Conservation (phyloP, 2,329 filamentous ascomycete genomes). For the Colletotrichum trifolii region DNA sequence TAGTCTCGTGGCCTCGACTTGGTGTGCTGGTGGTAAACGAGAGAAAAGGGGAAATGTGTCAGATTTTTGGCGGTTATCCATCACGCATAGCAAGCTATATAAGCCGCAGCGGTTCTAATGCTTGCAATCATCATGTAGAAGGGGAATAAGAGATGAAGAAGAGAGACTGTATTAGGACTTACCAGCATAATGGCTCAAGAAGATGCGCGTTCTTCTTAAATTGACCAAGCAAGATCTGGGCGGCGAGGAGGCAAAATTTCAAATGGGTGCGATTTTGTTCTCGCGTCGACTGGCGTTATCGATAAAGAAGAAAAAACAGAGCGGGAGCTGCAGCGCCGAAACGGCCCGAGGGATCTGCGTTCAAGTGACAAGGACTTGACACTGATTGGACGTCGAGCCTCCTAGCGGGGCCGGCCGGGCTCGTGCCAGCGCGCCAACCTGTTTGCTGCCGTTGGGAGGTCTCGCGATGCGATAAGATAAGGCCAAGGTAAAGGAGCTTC, state of each 20-base stretch:
- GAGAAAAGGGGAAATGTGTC: slow-evolving; percentile 40
- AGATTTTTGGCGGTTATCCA: slow-evolving; percentile 54
- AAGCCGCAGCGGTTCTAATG: slow-evolving; percentile 63
- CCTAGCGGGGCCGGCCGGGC: not conserved
- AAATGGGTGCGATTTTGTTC: slow-evolving; percentile 19
- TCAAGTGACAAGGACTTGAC: not conserved
- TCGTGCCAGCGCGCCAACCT: not conserved
- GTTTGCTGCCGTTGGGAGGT: not conserved
- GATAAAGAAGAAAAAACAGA: slow-evolving; percentile 16
- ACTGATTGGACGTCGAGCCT: slow-evolving; percentile 12
- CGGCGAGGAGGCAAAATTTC: not conserved
- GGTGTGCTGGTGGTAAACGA: slow-evolving; percentile 38
- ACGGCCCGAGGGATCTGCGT: slow-evolving; percentile 14
- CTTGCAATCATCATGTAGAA: slow-evolving; percentile 49
- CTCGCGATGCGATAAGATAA: slow-evolving; percentile 32
- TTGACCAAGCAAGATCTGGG: not conserved
- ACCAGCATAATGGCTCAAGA: slow-evolving; percentile 35
- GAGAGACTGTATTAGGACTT: slow-evolving; percentile 4
- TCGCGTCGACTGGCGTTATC: slow-evolving; percentile 18
- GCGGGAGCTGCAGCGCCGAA: not conserved
- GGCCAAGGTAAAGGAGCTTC: slow-evolving; percentile 19
- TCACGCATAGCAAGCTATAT: slow-evolving; percentile 58
- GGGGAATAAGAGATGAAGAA: not conserved
- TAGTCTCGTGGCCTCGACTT: slow-evolving; percentile 33
- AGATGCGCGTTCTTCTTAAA: slow-evolving; percentile 32